These are phyloP conservation scores for Colletotrichum melonis DNA, from an alignment of 2,329 filamentous ascomycete species.

Conservation along the genomic window DNA sequence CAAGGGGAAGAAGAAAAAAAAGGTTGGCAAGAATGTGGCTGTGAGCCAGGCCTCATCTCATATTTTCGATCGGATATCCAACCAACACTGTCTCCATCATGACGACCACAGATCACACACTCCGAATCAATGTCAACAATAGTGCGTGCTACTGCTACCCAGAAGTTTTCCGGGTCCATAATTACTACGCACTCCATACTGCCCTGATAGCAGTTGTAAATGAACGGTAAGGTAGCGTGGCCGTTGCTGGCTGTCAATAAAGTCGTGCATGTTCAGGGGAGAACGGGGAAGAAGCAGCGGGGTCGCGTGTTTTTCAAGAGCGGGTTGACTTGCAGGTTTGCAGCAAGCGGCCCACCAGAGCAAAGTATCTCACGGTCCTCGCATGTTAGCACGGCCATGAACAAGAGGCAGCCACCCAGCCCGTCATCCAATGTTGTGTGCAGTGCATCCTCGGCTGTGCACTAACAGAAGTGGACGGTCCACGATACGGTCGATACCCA, in stretches of 20 bases:
- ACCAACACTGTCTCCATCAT: not conserved
- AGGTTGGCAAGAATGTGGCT: slow-evolving; percentile 2
- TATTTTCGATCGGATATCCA: not conserved
- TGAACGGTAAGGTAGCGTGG: not conserved
- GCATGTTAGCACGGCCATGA: not conserved
- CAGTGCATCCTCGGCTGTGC: not conserved
- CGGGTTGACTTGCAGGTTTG: slow-evolving; percentile 26
- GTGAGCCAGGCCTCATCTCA: slow-evolving; percentile 5
- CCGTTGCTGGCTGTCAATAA: slow-evolving; percentile 18
- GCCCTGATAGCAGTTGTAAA: not conserved
- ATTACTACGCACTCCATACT: too few relatives aligned
- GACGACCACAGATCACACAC: not conserved
- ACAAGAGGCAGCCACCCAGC: slow-evolving; percentile 6
- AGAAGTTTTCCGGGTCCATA: not conserved
- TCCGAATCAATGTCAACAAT: not conserved
- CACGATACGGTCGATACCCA: not conserved
- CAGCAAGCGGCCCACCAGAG: not conserved
- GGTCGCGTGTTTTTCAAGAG: slow-evolving; percentile 20
- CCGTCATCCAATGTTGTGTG: not conserved
- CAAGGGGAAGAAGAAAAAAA: not conserved
- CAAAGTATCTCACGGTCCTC: not conserved
- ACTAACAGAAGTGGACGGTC: slow-evolving; percentile 8
- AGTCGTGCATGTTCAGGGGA: slow-evolving; percentile 24
- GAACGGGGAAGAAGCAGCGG: not conserved
- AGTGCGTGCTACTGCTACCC: not conserved